Conservation (phyloP, 208 protist species). For the Angomonas deanei region DNA sequence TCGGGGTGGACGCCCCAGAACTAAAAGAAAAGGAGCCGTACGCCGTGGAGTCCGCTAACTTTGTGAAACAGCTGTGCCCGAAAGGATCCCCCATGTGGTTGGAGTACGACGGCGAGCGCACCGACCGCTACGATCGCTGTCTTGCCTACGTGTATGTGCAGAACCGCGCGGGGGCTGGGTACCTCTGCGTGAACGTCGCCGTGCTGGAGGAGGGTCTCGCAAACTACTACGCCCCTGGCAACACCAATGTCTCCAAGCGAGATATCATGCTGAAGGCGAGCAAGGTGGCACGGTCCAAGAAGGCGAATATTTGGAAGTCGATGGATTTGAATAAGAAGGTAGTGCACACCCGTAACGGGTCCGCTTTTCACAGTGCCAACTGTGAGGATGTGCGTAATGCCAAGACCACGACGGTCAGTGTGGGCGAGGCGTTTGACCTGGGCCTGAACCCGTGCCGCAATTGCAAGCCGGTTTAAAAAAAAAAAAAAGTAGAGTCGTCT, state of each 20-base stretch:
- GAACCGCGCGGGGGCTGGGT: slow-evolving; percentile 19
- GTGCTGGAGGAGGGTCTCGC: slow-evolving; percentile 42
- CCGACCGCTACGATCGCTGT: slow-evolving; percentile 33
- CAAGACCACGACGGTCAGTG: slow-evolving; percentile 9
- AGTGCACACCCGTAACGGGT: slow-evolving; percentile 30
- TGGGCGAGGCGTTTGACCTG: slow-evolving; percentile 25
- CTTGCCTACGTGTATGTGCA: slow-evolving; percentile 40
- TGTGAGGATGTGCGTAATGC: slow-evolving; percentile 18
- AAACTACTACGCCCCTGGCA: slow-evolving; percentile 28
- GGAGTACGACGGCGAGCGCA: slow-evolving; percentile 10
- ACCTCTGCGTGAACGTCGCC: slow-evolving; percentile 43
- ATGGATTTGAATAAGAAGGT: slow-evolving; percentile 24
- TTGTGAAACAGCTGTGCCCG: slow-evolving; percentile 32
- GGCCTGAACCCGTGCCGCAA: slow-evolving; percentile 39
- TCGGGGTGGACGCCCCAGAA: slow-evolving; percentile 52
- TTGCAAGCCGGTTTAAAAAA: slow-evolving; percentile 32
- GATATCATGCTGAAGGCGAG: slow-evolving; percentile 27
- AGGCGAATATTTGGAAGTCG: slow-evolving; percentile 39
- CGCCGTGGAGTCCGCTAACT: slow-evolving; percentile 38
- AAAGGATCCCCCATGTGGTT: slow-evolving; percentile 23
- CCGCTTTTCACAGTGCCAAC: slow-evolving; percentile 35
- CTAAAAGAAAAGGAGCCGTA: slow-evolving; percentile 39
- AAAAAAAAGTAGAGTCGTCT: background rate
- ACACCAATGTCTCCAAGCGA: slow-evolving; percentile 9
- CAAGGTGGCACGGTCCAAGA: slow-evolving; percentile 11